Evolutionary conservation across 371 early-diverging fungal species (phyloP), one percentile per base, ranked within the genome.

Genomic region (Sporodiniella umbellata): DNA sequence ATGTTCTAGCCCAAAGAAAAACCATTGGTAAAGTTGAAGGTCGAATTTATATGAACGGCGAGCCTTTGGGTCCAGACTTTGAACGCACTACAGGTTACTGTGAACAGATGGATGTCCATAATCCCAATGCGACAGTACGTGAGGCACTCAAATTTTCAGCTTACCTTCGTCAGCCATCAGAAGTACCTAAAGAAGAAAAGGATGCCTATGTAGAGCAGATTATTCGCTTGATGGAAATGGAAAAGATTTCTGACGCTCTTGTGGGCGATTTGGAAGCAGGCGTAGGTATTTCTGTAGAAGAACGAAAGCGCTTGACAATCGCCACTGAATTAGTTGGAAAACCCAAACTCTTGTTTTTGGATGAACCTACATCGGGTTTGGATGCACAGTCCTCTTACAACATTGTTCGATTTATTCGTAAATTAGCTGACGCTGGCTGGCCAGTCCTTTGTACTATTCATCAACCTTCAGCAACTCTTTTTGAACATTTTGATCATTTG

Each of bases 301-400:
- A 84, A 61, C 84, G 84, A 58, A 84, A 84, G 68, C 81, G 82
- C 28, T 61, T 83, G 54, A 82, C 83, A 11, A 85, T 85, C 58
- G 85, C 72, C 37, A 71, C 85, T 21, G 87, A 91, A 64, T 73
- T 93, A 35, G 87, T 92, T 3, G 81, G 88, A 35, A 80, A 81
- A 60, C 89, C 90, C 48, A 79, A 79, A 55, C 72, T 92, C 38
- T 71, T 92, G 18, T 90, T 90, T 79, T 68, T 92, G 51, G 93
- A 94, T 62, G 93, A 94, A 55, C 93, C 92, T 38, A 91, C 92
- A 4, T 88, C 89, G 44, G 92, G 92, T 47, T 70, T 91, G 12
- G 78, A 88, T 62, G 78, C 80, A 12, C 79, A 83, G 60, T 76
- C 44, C 17, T 83, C 90, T 4, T 81, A 81, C 68, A 87, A 87